Conservation (phyloP, 495 filamentous ascomycete genomes). For the Aspergillus biplanus region DNA sequence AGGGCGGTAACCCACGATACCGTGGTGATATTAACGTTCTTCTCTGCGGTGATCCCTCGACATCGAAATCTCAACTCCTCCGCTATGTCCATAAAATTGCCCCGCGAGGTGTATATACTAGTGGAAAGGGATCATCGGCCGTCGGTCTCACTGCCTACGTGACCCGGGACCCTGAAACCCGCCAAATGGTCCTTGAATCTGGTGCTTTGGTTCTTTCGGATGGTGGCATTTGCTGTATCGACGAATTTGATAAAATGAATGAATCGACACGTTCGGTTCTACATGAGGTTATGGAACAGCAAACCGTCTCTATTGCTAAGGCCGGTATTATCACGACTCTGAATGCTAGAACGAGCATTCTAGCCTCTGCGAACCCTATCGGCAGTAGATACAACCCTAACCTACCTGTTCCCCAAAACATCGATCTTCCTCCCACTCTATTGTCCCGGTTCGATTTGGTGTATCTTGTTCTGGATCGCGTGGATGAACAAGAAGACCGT, state of each 20-base stretch:
- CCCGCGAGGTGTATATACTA: constrained; percentile 95
- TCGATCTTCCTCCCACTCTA: constrained; percentile 92
- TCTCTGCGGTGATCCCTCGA: constrained; percentile 95
- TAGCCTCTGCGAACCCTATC: constrained; percentile 97
- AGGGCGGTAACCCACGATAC: constrained; percentile 93
- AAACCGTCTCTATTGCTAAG: constrained; percentile 98
- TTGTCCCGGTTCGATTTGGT: constrained; percentile 96
- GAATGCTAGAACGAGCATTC: constrained; percentile 90
- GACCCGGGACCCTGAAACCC: constrained; percentile 91
- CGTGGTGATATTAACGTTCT: constrained; percentile 97
- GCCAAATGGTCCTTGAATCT: constrained; percentile 94
- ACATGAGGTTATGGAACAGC: constrained; percentile 99
- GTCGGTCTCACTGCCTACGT: constrained; percentile 99
- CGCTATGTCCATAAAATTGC: constrained; percentile 97
- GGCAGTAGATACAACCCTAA: constrained; percentile 97
- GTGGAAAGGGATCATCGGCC: constrained; percentile 94
- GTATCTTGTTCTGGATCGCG: constrained; percentile 91
- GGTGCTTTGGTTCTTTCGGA: constrained; percentile 94
- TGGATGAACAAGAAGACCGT: constrained; percentile 86
- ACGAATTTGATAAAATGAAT: constrained; percentile 99
- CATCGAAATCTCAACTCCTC: constrained; percentile 91
- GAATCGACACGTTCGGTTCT: constrained; percentile 93
- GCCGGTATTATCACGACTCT: constrained; percentile 98
- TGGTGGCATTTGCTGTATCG: constrained; percentile 97
- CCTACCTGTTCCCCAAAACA: constrained; percentile 94